Conservation (phyloP, 345 rosid species). For the Boechera stricta region DNA sequence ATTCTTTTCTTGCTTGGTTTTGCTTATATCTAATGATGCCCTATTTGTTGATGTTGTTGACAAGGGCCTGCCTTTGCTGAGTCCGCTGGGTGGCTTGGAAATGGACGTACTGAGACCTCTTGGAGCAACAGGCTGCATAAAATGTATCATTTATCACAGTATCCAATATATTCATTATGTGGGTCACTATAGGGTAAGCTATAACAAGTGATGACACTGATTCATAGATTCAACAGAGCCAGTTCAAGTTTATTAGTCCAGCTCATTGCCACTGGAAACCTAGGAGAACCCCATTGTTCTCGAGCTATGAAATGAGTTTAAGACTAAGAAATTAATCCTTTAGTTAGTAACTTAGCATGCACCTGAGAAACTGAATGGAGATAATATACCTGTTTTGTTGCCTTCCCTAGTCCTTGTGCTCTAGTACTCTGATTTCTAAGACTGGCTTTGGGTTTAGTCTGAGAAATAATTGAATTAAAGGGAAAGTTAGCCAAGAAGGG, state of each 20-base stretch:
- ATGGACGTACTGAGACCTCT: constrained; percentile 51
- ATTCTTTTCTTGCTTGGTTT: constrained; percentile 57
- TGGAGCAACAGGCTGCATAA: constrained; percentile 43
- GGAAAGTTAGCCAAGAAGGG: constrained; percentile 13
- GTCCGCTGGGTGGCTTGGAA: constrained; percentile 62
- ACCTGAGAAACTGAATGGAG: constrained; percentile 52
- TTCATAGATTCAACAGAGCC: constrained; percentile 4
- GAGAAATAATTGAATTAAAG: constrained; percentile 16
- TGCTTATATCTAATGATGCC: constrained; percentile 59
- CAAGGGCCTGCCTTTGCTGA: constrained; percentile 45
- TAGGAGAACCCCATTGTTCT: constrained; percentile 8
- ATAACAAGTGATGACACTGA: constrained; percentile 16
- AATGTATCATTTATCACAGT: constrained; percentile 6
- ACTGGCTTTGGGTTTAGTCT: constrained; percentile 60
- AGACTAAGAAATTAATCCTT: constrained; percentile 9
- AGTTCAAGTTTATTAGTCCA: not conserved
- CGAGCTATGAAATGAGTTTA: constrained; percentile 8
- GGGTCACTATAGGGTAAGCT: not conserved
- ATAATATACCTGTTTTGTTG: constrained; percentile 55
- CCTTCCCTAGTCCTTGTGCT: constrained; percentile 52
- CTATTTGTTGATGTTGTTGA: constrained; percentile 57
- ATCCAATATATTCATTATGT: not conserved
- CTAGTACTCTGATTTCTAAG: constrained; percentile 56
- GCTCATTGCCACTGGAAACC: constrained; percentile 4
- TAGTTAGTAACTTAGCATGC: constrained; percentile 30